phyloP scores from a whole-genome alignment of 2,329 filamentous ascomycete species.

The Pseudogymnoascus verrucosus region DNA sequence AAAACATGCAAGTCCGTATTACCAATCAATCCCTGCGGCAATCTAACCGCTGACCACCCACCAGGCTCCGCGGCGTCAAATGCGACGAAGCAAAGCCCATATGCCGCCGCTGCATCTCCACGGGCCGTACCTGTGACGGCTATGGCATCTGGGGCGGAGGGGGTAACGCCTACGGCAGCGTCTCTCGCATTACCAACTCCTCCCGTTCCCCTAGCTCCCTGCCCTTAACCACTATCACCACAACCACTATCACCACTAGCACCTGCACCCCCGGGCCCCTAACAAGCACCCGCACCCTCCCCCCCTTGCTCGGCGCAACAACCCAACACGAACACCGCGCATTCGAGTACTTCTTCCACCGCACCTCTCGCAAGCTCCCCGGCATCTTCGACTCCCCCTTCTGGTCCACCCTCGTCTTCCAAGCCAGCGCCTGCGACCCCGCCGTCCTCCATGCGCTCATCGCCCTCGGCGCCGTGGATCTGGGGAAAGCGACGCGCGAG shows the following conservation, averaged over 20 bases:
- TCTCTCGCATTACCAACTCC: conserved; percentile 10
- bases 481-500: not conserved
- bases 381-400: conserved; percentile 31
- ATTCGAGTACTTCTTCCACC: conserved; percentile 41
- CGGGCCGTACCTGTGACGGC: conserved; percentile 36
- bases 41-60: conserved; percentile 20
- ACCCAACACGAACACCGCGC: conserved; percentile 31
- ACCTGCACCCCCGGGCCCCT: conserved; percentile 34
- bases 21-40: conserved; percentile 14
- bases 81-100: conserved; percentile 48
- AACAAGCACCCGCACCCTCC: conserved; percentile 30
- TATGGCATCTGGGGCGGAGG: conserved; percentile 31
- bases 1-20: conserved; percentile 33
- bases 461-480: conserved; percentile 35
- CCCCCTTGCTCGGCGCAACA: conserved; percentile 25
- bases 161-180: conserved; percentile 7
- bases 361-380: conserved; percentile 36
- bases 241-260: conserved; percentile 20
- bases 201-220: conserved; percentile 12
- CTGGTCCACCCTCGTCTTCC: conserved; percentile 34
- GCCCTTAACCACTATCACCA: conserved; percentile 20
- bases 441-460: conserved; percentile 33
- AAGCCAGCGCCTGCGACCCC: conserved; percentile 31
- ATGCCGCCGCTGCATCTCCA: conserved; percentile 42
- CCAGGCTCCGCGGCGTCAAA: conserved; percentile 47